Evolutionary conservation across 2,329 filamentous ascomycete species (phyloP).

Genomic region (Massarina eburnea): DNA sequence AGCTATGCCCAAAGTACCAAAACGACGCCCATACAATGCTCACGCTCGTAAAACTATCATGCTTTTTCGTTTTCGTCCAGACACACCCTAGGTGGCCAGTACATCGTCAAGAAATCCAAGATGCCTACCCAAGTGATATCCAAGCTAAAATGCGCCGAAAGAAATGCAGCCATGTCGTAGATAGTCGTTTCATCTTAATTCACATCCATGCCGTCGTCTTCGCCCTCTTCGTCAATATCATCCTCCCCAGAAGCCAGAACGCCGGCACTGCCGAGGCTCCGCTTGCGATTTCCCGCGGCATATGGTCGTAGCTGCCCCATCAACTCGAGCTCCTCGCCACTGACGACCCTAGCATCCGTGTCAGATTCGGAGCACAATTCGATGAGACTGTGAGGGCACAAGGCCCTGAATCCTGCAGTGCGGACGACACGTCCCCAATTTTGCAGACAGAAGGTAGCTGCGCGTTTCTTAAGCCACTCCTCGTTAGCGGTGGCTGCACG

Average conservation of each 20-base stretch:
- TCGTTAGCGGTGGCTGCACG: constrained; percentile 87
- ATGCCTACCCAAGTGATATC: no score
- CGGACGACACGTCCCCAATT: constrained; percentile 95
- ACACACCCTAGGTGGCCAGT: no score
- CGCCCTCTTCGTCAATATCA: constrained; percentile 46
- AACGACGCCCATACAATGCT: no score
- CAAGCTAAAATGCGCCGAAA: no score
- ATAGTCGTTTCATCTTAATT: no score
- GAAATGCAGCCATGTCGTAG: no score
- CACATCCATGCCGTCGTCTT: constrained; percentile 47
- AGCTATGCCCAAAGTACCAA: no score
- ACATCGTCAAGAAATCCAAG: no score
- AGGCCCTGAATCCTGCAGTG: constrained; percentile 79
- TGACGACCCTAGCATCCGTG: constrained; percentile 85
- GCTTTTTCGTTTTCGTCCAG: no score
- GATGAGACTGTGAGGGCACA: constrained; percentile 78
- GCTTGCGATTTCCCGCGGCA: constrained; percentile 44
- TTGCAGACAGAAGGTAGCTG: constrained; percentile 83
- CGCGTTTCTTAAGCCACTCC: constrained; percentile 88
- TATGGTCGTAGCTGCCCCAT: constrained; percentile 54
- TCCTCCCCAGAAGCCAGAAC: constrained; percentile 45
- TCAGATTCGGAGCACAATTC: constrained; percentile 94
- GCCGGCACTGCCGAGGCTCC: constrained; percentile 43
- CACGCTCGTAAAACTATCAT: no score
- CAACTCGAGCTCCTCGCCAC: constrained; percentile 77